Base-by-base conservation (phyloP, 23 red algal species). In the Gracilaria vermiculophylla region DNA sequence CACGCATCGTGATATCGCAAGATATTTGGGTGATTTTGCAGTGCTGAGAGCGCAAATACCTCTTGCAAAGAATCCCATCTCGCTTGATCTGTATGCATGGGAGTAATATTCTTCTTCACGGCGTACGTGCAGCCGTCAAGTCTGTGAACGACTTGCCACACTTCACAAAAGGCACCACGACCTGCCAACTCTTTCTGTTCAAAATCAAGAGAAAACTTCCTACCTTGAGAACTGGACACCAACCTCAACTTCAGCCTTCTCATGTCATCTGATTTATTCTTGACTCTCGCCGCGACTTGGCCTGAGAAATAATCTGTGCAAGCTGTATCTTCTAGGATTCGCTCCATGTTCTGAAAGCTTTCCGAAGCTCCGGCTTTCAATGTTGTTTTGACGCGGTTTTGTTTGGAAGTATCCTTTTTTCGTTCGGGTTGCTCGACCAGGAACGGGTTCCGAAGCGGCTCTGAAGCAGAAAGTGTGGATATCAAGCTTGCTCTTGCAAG, bases 121-220 rank as follows among this genome's bases (percentile, higher is more conserved):
- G 97, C 97, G 66, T 99, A 99, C 12, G 77, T 77, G 61, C 88
- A 81, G 19, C 97, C 97, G 73, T 99, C 97, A 3, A 95, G 62
- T 14, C 91, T 82, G 56, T 89, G 71, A 20, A 92, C 89, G 21
- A 78, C 97, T 39, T 91, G 80, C 53, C 84, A 76, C 2, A 99
- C 97, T 50, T 83, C 53, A 2, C 76, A 92, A 81, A 92, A 95
- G n/a, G 81, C 89, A 51, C 97, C 92, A n/a, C 69, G 72, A 33
- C 97, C 92, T 20, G 92, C 86, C n/a, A 81, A 28, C 4, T 52
- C 43, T 36, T 90, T 42, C 31, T 75, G 82, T 41, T 89, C 85
- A 87, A 99, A 99, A 67, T 99, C 86, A 53, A 77, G 41, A 24
- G 88, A 76, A 17, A 76, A 76, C 48, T 56, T 76, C 39, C 78